These are phyloP conservation scores for Caryopteris hybrid DNA, from an alignment of 305 asterid species.

Conservation along the genomic window DNA sequence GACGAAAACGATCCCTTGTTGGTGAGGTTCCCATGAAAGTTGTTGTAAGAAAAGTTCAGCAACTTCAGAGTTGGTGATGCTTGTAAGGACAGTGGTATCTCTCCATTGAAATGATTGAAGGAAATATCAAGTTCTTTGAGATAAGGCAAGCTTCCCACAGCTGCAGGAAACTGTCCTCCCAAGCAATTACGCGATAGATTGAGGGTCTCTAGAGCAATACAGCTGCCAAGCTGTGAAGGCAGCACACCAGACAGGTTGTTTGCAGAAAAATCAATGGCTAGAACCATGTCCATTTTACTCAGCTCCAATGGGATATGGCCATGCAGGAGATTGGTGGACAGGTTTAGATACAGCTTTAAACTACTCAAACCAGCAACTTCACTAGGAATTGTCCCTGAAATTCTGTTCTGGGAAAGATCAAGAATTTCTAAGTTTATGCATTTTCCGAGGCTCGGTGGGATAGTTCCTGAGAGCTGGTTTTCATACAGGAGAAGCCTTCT, in stretches of 20 bases:
- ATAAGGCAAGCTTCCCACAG: constrained; percentile 56
- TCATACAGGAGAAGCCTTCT: constrained; percentile 51
- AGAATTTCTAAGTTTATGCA: constrained; percentile 73
- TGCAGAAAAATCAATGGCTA: constrained; percentile 65
- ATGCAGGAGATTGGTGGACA: constrained; percentile 54
- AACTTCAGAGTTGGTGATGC: constrained; percentile 42
- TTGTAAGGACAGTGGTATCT: constrained; percentile 47
- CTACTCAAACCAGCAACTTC: constrained; percentile 69
- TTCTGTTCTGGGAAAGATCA: constrained; percentile 59
- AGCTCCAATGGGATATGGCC: constrained; percentile 73
- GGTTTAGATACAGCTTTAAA: constrained; percentile 63
- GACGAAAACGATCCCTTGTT: constrained; percentile 50
- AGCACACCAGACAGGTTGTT: constrained; percentile 57
- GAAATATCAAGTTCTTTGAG: constrained; percentile 64
- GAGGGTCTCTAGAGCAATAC: constrained; percentile 71
- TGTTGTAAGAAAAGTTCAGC: constrained; percentile 64
- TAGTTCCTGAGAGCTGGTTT: constrained; percentile 53
- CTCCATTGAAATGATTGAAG: constrained; percentile 48
- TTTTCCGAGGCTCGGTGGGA: constrained; percentile 62
- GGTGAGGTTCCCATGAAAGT: constrained; percentile 46
- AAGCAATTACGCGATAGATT: constrained; percentile 46
- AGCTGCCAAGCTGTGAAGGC: constrained; percentile 75
- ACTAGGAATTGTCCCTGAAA: constrained; percentile 59
- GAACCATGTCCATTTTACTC: constrained; percentile 79
- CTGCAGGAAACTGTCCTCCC: constrained; percentile 50